These are phyloP conservation scores for Phaffomyces opuntiae DNA, from an alignment of 805 yeast genomes.

Conservation along the genomic window DNA sequence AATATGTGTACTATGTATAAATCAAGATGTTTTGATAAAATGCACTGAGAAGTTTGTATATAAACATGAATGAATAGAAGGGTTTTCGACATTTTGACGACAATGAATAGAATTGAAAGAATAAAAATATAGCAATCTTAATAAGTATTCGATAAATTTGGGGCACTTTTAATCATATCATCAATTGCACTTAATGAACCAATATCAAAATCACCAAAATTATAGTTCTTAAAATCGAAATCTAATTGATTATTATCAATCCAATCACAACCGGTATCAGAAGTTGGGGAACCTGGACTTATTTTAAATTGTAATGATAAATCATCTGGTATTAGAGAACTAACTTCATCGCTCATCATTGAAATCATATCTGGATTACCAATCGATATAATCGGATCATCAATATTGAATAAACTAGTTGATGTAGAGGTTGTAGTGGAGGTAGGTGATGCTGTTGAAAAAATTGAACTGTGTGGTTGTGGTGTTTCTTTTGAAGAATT, in stretches of 20 bases:
- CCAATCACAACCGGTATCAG: conserved; percentile 55
- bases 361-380: neutral
- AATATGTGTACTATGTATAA: no score
- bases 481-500: neutral
- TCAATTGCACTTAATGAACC: conserved; percentile 21
- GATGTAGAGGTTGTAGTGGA: neutral
- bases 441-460: neutral
- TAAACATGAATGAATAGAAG: no score
- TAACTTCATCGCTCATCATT: no score
- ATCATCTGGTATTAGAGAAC: neutral
- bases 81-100: no score
- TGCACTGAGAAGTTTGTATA: no score
- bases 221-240: conserved; percentile 23
- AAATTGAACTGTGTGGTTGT: neutral
- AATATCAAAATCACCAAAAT: conserved; percentile 20
- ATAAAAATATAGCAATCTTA: neutral
- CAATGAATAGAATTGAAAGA: no score
- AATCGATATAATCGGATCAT: neutral
- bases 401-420: no score
- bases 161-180: conserved; percentile 18
- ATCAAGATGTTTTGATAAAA: no score
- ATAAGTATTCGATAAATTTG: conserved; percentile 1
- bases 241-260: conserved; percentile 42
- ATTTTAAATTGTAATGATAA: neutral
- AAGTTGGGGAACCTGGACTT: conserved; percentile 13